phyloP scores from a whole-genome alignment of 2,329 filamentous ascomycete species.

The Arthrobotrys sphaeroides region DNA sequence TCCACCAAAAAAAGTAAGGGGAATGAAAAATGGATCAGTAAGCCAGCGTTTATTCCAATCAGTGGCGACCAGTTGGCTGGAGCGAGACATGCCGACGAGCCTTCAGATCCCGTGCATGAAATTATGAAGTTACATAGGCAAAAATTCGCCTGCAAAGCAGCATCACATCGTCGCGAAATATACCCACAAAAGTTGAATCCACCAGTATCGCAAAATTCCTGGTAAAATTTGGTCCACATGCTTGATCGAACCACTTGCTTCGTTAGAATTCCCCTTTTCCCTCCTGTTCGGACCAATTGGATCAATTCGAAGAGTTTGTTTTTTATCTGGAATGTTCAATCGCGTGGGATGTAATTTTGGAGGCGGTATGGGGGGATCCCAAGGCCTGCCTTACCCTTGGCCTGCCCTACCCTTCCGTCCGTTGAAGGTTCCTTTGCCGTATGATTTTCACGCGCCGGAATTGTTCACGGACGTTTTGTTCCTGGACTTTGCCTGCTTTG shows the following conservation, averaged over 20 bases:
- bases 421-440: conserved; percentile 14
- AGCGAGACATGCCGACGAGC: conserved; percentile 34
- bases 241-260: conserved; percentile 8
- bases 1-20: conserved; percentile 30
- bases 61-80: conserved; percentile 31
- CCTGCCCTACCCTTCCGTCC: conserved; percentile 15
- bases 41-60: conserved; percentile 28
- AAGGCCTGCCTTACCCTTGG: conserved; percentile 10
- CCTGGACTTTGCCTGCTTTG: conserved; percentile 39
- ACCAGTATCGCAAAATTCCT: conserved; percentile 8
- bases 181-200: conserved; percentile 11
- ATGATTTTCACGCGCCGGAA: conserved; percentile 15
- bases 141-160: conserved; percentile 7
- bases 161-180: conserved; percentile 13
- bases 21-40: conserved; percentile 22
- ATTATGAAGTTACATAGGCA: conserved; percentile 53
- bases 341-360: conserved; percentile 54
- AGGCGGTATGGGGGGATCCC: conserved; percentile 17
- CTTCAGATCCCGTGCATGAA: conserved; percentile 41
- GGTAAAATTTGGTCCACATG: conserved; percentile 15
- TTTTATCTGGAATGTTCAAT: conserved; percentile 32
- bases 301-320: background rate
- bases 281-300: background rate
- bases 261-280: conserved; percentile 6
- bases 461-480: conserved; percentile 20